Percentiles rank a stretch among this genome's conserved stretches.
Conservation (phyloP, 768 basidiomycete genomes). For the Kwoniella shandongensis region DNA sequence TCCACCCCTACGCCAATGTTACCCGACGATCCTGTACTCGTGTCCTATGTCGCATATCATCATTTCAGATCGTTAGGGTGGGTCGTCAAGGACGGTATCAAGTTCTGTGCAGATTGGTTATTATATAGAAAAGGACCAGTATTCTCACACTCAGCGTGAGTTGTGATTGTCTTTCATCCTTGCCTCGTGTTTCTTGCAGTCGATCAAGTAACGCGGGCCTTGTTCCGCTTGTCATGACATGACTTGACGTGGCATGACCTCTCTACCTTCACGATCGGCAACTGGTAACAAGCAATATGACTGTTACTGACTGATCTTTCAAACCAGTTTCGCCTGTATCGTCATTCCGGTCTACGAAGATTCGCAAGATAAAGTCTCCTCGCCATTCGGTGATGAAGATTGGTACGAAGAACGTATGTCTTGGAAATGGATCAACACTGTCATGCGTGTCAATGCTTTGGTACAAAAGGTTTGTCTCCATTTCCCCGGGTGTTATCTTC, state of each 20-base stretch:
- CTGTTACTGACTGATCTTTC: no score
- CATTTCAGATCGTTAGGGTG: conserved; percentile 95
- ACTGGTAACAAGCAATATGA: no score
- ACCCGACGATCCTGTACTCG: conserved; percentile 88
- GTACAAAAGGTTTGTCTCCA: conserved; percentile 79
- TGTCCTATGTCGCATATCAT: conserved; percentile 87
- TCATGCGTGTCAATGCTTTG: conserved; percentile 93
- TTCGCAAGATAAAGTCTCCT: conserved; percentile 65
- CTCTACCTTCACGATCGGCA: no score
- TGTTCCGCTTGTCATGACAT: no score
- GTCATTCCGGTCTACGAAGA: conserved; percentile 89
- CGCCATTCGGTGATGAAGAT: conserved; percentile 66
- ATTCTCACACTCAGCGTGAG: conserved; percentile 92
- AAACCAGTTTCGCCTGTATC: conserved; percentile 89
- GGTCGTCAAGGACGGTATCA: conserved; percentile 93
- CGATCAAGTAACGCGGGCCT: neutral
- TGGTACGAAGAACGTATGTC: conserved; percentile 62
- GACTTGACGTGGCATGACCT: no score
- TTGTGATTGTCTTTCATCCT: no score
- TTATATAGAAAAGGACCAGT: conserved; percentile 93
- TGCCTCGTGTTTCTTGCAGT: neutral
- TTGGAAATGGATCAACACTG: conserved; percentile 96
- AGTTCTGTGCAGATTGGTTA: conserved; percentile 94
- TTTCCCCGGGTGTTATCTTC: no score
- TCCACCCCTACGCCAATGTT: conserved; percentile 40